phyloP scores from a whole-genome alignment of 257 asterid species.

The Solanum chmielewskii region DNA sequence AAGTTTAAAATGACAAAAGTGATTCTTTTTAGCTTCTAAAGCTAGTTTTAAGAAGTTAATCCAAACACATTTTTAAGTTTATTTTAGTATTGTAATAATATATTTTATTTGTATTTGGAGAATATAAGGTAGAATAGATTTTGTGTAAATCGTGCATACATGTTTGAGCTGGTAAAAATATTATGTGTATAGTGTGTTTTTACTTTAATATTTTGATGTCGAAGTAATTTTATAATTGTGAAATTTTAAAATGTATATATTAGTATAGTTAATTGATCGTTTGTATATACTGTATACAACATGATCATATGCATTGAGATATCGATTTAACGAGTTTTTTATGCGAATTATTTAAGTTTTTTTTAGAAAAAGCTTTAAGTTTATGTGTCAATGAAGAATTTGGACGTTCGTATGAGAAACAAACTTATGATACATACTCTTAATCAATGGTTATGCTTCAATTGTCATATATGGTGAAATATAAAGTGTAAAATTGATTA shows the following conservation, averaged over 20 bases:
- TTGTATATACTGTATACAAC: too few species aligned
- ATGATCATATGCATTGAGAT: background rate
- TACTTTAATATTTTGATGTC: accelerated
- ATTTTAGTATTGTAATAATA: too few species aligned
- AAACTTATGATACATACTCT: background rate
- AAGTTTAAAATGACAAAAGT: background rate
- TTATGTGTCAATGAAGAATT: too few species aligned
- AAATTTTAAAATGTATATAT: too few species aligned
- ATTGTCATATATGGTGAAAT: background rate
- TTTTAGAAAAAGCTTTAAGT: too few species aligned
- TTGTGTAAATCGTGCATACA: background rate
- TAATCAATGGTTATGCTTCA: background rate
- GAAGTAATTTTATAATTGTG: background rate
- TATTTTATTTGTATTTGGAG: too few species aligned
- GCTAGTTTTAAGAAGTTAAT: background rate
- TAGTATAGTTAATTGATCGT: too few species aligned
- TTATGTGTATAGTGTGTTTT: background rate
- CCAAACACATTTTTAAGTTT: too few species aligned
- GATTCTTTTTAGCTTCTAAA: too few species aligned
- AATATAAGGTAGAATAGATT: background rate
- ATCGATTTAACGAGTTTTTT: background rate
- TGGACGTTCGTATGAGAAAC: accelerated
- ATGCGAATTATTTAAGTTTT: too few species aligned
- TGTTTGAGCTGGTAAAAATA: background rate
- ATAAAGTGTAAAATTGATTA: background rate